These are phyloP conservation scores for Bipolaris gigantea DNA, from an alignment of 2,329 filamentous ascomycete genomes.

Conservation along the genomic window DNA sequence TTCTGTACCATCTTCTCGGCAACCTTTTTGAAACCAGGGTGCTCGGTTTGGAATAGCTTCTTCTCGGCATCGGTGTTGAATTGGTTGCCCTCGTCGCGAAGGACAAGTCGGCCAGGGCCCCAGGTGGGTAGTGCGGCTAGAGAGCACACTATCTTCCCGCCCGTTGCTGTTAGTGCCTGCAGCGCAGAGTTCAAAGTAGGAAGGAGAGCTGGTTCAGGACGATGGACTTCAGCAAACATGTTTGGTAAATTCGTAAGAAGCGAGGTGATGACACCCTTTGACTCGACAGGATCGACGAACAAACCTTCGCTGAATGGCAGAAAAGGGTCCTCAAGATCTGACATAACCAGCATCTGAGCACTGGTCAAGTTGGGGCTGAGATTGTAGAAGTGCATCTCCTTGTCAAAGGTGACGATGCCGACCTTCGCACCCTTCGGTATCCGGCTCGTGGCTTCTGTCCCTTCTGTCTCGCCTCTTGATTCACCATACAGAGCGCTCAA, in stretches of 20 bases:
- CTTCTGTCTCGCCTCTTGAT: conserved; percentile 49
- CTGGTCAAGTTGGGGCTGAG: conserved; percentile 77
- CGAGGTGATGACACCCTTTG: conserved; percentile 82
- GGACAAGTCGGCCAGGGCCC: conserved; percentile 81
- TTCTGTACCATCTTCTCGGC: conserved; percentile 85
- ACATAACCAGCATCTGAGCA: conserved; percentile 98
- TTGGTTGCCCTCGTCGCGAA: conserved; percentile 86
- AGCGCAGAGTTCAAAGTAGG: conserved; percentile 82
- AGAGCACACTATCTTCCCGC: conserved; percentile 89
- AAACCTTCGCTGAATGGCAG: conserved; percentile 87
- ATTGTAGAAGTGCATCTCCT: conserved; percentile 98
- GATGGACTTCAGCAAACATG: conserved; percentile 86
- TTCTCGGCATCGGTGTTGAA: conserved; percentile 82
- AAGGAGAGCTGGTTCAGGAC: conserved; percentile 85
- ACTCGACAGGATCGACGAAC: conserved; percentile 92
- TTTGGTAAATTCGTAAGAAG: conserved; percentile 80
- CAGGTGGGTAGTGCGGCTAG: conserved; percentile 86
- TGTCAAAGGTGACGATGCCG: conserved; percentile 94
- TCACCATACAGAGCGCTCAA: conserved; percentile 79
- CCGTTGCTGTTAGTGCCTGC: conserved; percentile 80
- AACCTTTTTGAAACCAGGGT: conserved; percentile 82
- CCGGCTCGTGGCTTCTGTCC: conserved; percentile 55
- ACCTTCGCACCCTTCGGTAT: conserved; percentile 82
- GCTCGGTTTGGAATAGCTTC: conserved; percentile 87
- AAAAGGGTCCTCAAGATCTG: conserved; percentile 95